Base-by-base conservation (phyloP, 148 eudicot genomes). In the Diospyros lotus region DNA sequence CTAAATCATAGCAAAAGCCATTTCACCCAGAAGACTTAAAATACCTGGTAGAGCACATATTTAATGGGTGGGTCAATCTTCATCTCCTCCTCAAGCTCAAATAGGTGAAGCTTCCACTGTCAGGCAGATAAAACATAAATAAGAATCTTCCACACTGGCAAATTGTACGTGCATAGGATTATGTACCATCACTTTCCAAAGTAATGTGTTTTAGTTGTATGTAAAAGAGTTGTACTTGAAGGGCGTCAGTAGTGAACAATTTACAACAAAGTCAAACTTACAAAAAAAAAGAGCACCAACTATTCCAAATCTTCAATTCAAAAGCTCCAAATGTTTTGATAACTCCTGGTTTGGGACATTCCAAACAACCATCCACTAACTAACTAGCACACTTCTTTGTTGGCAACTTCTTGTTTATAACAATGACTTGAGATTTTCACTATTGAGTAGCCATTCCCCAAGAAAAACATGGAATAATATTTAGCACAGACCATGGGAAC, bases 91-190 rank as follows among this genome's bases (percentile, higher is more conserved):
- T 94, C 98, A 28, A 94, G 97, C 90, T 94, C 97, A 83, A 89
- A 94, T 63, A 94, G 84, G 83, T 94, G 97, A 82, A 92, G 93
- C 77, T 94, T 94, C 98, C 97, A 94, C 94, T 90, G 88, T 73
- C 42, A 71, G 66, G 69, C 40, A 79, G 48, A 60, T 58, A 78
- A 72, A 48, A 73, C 13, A 28, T n/a, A 73, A 48, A 39, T 45
- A 28, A 50, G 61, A 9, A 58, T 66, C 28, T 9, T 64, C 55
- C n/a, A 44, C 56, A 72, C 10, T 12, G 5, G 14, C 18, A 3
- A 40, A 45, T 67, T 4, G 8, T 48, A 48, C 4, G 52, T 48
- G 52, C 3, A 66, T 3, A 64, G 41, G 69, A 74, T 60, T 64
- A 53, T 2, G 53, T 17, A 15, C 14, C 4, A 39, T 45, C 63